Evolutionary conservation across 176 grass and related monocot species (phyloP).

Genomic region (Eragrostis nindensis): DNA sequence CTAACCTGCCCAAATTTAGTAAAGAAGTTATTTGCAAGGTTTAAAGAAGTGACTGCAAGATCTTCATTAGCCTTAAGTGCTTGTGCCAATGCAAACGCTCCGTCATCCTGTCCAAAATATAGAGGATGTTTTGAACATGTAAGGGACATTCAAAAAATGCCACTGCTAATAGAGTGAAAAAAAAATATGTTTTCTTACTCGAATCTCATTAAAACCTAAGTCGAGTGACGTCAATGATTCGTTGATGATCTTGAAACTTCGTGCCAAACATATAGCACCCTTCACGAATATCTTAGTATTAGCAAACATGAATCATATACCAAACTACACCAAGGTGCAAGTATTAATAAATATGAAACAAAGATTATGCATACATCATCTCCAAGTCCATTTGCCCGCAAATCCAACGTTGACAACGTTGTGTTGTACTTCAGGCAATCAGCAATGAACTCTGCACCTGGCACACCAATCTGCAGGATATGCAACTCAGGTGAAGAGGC

Average conservation of each 20-base stretch:
- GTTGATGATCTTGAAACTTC: constrained; percentile 95
- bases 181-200: constrained; percentile 47
- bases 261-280: constrained; percentile 90
- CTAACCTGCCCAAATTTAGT: constrained; percentile 94
- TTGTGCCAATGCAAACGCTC: constrained; percentile 89
- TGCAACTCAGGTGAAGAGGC: constrained; percentile 40
- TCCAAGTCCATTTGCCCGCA: constrained; percentile 94
- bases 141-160: neutral
- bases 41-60: constrained; percentile 76
- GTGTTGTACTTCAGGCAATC: constrained; percentile 98
- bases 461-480: constrained; percentile 78
- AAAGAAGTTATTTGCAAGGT: constrained; percentile 87
- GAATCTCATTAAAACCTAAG: constrained; percentile 98
- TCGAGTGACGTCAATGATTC: constrained; percentile 91
- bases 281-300: constrained; percentile 42
- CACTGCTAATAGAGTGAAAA: constrained; percentile 8
- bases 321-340: constrained; percentile 37
- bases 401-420: constrained; percentile 79
- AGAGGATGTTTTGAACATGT: constrained; percentile 26
- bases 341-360: constrained; percentile 18
- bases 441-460: constrained; percentile 77
- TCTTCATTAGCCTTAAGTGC: constrained; percentile 97
- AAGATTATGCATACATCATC: constrained; percentile 65
- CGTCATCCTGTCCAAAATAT: constrained; percentile 65
- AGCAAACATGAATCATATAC: constrained; percentile 27